Conservation (phyloP, 495 filamentous ascomycete genomes). For the Jackrogersella minutella region DNA sequence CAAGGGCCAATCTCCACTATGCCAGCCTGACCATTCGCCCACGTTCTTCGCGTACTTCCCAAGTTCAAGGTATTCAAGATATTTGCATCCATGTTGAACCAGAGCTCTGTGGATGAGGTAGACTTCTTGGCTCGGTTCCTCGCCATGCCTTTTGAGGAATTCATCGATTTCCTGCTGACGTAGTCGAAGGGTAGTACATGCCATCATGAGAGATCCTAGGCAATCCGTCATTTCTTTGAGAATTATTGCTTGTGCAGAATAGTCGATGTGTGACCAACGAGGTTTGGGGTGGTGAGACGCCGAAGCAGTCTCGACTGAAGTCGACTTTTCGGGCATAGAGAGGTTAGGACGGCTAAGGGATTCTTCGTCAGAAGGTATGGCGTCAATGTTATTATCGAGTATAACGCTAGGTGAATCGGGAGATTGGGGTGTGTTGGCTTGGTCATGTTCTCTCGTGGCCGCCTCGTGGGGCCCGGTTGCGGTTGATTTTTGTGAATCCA, state of each 20-base stretch:
- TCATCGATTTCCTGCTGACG: not conserved
- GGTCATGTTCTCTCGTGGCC: not conserved
- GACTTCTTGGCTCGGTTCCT: not conserved
- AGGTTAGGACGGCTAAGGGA: too few species aligned
- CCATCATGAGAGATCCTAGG: not conserved
- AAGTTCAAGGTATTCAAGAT: not conserved
- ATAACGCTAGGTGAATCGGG: not conserved
- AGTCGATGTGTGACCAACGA: constrained; percentile 4
- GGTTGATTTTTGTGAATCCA: not conserved
- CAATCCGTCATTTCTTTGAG: not conserved
- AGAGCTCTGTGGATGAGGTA: not conserved
- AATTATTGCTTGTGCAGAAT: constrained; percentile 11
- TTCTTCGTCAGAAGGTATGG: too few species aligned
- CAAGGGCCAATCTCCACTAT: not conserved
- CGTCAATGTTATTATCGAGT: too few species aligned
- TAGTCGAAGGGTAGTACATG: not conserved
- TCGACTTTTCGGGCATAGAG: not conserved
- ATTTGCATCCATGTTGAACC: not conserved
- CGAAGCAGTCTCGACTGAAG: not conserved
- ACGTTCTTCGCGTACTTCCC: not conserved
- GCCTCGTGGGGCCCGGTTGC: not conserved
- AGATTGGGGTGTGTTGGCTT: not conserved
- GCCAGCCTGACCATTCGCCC: not conserved
- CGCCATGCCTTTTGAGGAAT: not conserved
- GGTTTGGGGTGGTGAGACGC: not conserved